Evolutionary conservation across 768 basidiomycete species (phyloP), one percentile per base, ranked within the genome.

Genomic region (Hericium erinaceus): DNA sequence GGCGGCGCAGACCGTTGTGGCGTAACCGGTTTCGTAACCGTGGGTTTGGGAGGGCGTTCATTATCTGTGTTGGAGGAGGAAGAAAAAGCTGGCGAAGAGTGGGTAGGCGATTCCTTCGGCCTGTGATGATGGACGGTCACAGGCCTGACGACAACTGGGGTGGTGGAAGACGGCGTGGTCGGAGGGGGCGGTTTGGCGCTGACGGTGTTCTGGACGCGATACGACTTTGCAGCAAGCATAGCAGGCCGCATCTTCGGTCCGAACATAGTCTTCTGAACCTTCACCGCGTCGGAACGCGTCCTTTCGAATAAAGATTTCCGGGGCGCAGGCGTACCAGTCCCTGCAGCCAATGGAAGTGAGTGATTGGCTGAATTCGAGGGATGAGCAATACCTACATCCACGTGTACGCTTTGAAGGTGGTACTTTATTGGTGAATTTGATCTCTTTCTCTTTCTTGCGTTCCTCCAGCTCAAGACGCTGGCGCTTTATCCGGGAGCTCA

Each of bases 251-350:
- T 74, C 48, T 78, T 77, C 51, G 78, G 67, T 49, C 72, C 72
- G 64, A 81, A 85, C 63, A 89, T 71, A 33, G 79, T 78, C 67
- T 79, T 81, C 68, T 84, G 82, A 49, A 85, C 70, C 68, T 81
- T 86, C 26, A 80, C 83, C 11, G 87, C 84, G 64, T 90, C 86
- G 46, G 75, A 75, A 58, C 80, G 81, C 6, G 88, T 84, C 72
- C 87, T 90, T 73, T 91, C 85, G 63, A 92, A 84, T 18, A 92
- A 73, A 15, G 84, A 77, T 72, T 85, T 90, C 20, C 85, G 83
- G 40, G 72, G 74, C 54, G 57, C 24, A 24, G 20, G 49, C 7
- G 26, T 26, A 26, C 9, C 6, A 20, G 69, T 69, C 74, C 80
- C 78, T 79, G 59, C 33, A 22, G 48, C 33, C 33, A 55, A n/a